Evolutionary conservation across 2,329 filamentous ascomycete species (phyloP), one percentile per base, ranked within the genome.

Genomic region (Penicillium sp.): DNA sequence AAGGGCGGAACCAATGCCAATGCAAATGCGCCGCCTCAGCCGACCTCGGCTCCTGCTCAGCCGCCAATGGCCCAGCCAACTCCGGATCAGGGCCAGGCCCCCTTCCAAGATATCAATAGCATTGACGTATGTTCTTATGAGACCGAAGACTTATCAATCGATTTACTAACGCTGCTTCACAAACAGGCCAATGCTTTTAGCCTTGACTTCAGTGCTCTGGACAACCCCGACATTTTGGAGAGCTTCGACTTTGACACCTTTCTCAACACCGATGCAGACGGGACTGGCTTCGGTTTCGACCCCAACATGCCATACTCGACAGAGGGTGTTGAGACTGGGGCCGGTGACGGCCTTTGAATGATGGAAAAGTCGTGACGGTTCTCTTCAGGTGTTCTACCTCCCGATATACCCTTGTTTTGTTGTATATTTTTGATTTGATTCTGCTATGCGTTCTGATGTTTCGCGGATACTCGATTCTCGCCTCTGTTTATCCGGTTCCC

Each of bases 191-290:
- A 58, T 46, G 56, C 60, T 46, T 73, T 72, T 60, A 71, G 65
- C 42, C 67, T 74, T 47, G 69, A 73, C 56, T 76, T 76, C 60
- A 70, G 67, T 57, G 61, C 70, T 44, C 61, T 78, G 52, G 73
- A 76, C 49, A 73, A 71, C 50, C 66, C 67, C 31, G 73, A 78
- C 59, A 68, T 77, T 28, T 63, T 78, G 39, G 75, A 77, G 61
- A 75, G 73, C 58, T 85, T 86, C 64, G 81, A 86, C 66, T 86
- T 86, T 64, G 82, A 85, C 62, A 81, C 78, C 13, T 86, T 85
- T 72, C 72, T 86, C 45, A 81, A 84, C 60, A 81, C 78, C 33
- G 79, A 79, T 56, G 66, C 60, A 39, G 72, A 71, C 47, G 62
- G 63, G n/a, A 62, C 65, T 31, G 66, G 66, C 20, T 75, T 75